These are phyloP conservation scores for Pseudocercospora vitis DNA, from an alignment of 2,329 filamentous ascomycete genomes.

Conservation along the genomic window DNA sequence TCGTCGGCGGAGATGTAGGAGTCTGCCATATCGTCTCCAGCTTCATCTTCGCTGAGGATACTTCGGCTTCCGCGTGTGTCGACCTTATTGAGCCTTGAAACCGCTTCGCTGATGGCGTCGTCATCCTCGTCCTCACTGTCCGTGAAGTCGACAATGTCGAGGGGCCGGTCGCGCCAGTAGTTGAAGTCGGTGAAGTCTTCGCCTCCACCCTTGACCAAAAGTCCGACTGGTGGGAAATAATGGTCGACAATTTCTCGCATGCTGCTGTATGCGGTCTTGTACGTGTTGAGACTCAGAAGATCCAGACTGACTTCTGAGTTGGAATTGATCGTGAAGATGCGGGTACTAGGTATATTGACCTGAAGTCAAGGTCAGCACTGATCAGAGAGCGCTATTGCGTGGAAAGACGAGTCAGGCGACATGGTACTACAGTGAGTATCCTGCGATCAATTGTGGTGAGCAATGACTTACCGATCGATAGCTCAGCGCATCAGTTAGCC, in stretches of 20 bases:
- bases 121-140: slow-evolving; percentile 69
- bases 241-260: slow-evolving; percentile 98
- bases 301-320: slow-evolving; percentile 94
- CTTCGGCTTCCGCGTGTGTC: slow-evolving; percentile 23
- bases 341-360: slow-evolving; percentile 84
- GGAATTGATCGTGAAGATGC: slow-evolving; percentile 98
- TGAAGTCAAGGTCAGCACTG: no score
- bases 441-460: no score
- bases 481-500: slow-evolving; percentile 91
- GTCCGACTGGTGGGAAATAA: slow-evolving; percentile 90
- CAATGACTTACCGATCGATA: slow-evolving; percentile 72
- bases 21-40: slow-evolving; percentile 27
- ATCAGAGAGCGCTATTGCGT: no score
- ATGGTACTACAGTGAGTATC: no score
- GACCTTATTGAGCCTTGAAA: slow-evolving; percentile 12
- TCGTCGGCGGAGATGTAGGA: slow-evolving; percentile 22
- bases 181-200: slow-evolving; percentile 97
- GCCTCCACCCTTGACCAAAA: slow-evolving; percentile 82
- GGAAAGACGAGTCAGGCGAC: no score
- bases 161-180: slow-evolving; percentile 85
- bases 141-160: slow-evolving; percentile 85
- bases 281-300: slow-evolving; percentile 83
- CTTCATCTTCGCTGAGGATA: slow-evolving; percentile 38
- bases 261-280: slow-evolving; percentile 94
- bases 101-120: slow-evolving; percentile 22